A percentile compares a stretch with the other conserved stretches of the same genome.
These are phyloP conservation scores for Phytophthora ohioensis DNA, from an alignment of 352 stramenopile species.

Conservation along the genomic window DNA sequence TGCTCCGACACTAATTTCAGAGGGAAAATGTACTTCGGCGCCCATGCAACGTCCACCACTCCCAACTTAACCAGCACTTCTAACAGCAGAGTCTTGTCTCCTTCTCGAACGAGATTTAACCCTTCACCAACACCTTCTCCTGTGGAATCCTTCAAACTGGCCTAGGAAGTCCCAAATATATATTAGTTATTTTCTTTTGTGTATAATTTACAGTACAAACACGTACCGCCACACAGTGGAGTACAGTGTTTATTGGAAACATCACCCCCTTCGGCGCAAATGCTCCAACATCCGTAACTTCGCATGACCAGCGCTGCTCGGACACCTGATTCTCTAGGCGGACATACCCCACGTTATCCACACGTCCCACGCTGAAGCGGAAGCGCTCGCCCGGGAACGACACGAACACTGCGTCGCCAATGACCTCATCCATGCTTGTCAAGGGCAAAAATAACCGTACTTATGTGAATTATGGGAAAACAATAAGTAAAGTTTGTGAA, in stretches of 20 bases:
- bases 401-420: conserved; percentile 19
- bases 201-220: background rate
- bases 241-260: conserved; percentile 21
- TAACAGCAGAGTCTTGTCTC: conserved; percentile 18
- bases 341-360: conserved; percentile 11
- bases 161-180: background rate
- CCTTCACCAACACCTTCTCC: background rate
- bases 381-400: conserved; percentile 30
- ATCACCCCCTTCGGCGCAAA: conserved; percentile 21
- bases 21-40: conserved; percentile 24
- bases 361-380: conserved; percentile 20
- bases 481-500: no score
- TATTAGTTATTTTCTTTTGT: background rate
- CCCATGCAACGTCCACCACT: conserved; percentile 16
- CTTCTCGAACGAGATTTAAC: conserved; percentile 9
- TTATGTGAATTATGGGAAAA: no score
- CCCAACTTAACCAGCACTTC: conserved; percentile 26
- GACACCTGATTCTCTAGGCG: conserved; percentile 16
- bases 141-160: conserved; percentile 26
- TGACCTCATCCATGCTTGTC: conserved; percentile 28
- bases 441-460: no score
- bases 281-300: conserved; percentile 14
- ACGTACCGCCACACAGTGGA: conserved; percentile 33
- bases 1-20: conserved; percentile 11
- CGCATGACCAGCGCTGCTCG: conserved; percentile 22